Percentiles rank a stretch among this genome's conserved stretches.
phyloP scores from a whole-genome alignment of 108 stramenopile genomes.

The Epithemia pelagica region DNA sequence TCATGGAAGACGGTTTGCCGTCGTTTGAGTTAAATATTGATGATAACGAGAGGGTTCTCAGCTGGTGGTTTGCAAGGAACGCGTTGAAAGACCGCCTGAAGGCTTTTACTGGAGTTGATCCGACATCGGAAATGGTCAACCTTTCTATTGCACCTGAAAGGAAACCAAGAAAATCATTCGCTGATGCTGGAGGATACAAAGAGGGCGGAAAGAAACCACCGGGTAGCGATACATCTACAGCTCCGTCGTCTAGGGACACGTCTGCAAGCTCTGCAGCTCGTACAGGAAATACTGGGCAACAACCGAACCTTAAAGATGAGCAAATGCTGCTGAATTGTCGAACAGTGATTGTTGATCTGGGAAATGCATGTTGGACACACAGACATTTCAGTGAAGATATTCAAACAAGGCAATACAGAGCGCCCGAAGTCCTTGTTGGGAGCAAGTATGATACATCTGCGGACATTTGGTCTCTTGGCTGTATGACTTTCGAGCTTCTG shows the following conservation, averaged over 20 bases:
- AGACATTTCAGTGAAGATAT: slow-evolving; percentile 98
- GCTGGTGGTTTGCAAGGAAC: slow-evolving; percentile 73
- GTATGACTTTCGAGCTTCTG: slow-evolving; percentile 94
- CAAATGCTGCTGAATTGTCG: slow-evolving; percentile 51
- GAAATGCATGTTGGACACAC: slow-evolving; percentile 98
- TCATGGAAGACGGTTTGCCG: slow-evolving; percentile 41
- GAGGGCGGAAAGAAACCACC: slow-evolving; percentile 41
- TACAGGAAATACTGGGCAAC: slow-evolving; percentile 39
- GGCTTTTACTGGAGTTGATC: slow-evolving; percentile 66
- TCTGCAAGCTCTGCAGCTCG: slow-evolving; percentile 36
- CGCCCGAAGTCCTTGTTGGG: slow-evolving; percentile 92
- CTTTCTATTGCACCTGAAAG: slow-evolving; percentile 23
- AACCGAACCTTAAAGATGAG: slow-evolving; percentile 64
- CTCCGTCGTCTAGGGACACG: slow-evolving; percentile 18
- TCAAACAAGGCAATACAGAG: slow-evolving; percentile 96
- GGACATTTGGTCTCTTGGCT: slow-evolving; percentile 98
- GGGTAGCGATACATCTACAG: slow-evolving; percentile 14
- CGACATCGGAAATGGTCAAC: slow-evolving; percentile 37
- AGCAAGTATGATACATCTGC: slow-evolving; percentile 91
- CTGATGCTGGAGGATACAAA: slow-evolving; percentile 23
- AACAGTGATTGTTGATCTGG: slow-evolving; percentile 92
- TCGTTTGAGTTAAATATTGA: slow-evolving; percentile 53
- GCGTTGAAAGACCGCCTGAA: slow-evolving; percentile 62
- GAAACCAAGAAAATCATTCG: slow-evolving; percentile 14
- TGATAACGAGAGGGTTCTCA: slow-evolving; percentile 46